A percentile compares a stretch with the other conserved stretches of the same genome.
These are phyloP conservation scores for Begonia loranthoides DNA, from an alignment of 306 rosid species.

Conservation along the genomic window DNA sequence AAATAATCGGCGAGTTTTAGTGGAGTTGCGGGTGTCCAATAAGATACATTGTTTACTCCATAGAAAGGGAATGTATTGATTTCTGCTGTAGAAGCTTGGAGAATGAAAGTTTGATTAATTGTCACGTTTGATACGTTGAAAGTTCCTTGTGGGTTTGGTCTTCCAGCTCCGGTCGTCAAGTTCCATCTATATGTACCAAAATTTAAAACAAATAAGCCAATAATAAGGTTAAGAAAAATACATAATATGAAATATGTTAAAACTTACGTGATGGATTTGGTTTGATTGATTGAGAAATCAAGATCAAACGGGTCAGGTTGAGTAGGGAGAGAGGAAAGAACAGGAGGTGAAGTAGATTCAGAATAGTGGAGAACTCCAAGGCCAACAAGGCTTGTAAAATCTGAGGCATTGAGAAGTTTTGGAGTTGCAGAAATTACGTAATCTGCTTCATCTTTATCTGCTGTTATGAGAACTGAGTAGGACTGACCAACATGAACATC, in stretches of 20 bases:
- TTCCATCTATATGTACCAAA: conserved; percentile 47
- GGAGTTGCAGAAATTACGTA: conserved; percentile 67
- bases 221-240: too few species aligned
- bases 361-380: conserved; percentile 48
- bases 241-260: too few species aligned
- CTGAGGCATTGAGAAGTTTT: conserved; percentile 20
- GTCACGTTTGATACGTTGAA: conserved; percentile 62
- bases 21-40: conserved; percentile 43
- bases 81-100: conserved; percentile 20
- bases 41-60: conserved; percentile 63
- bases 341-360: conserved; percentile 29
- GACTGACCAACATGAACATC: conserved; percentile 91
- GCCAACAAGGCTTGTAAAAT: conserved; percentile 24
- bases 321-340: conserved; percentile 37
- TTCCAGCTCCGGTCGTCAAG: conserved; percentile 70
- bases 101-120: conserved; percentile 49
- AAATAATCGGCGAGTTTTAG: conserved; percentile 62
- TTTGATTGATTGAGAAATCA: conserved; percentile 46
- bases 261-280: conserved; percentile 55
- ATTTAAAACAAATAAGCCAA: not conserved
- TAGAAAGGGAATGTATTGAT: conserved; percentile 19
- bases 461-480: conserved; percentile 66
- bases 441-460: conserved; percentile 49
- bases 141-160: conserved; percentile 81
- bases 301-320: conserved; percentile 63